phyloP scores from a whole-genome alignment of 805 yeast genomes.

The Schwanniomyces yamadae region DNA sequence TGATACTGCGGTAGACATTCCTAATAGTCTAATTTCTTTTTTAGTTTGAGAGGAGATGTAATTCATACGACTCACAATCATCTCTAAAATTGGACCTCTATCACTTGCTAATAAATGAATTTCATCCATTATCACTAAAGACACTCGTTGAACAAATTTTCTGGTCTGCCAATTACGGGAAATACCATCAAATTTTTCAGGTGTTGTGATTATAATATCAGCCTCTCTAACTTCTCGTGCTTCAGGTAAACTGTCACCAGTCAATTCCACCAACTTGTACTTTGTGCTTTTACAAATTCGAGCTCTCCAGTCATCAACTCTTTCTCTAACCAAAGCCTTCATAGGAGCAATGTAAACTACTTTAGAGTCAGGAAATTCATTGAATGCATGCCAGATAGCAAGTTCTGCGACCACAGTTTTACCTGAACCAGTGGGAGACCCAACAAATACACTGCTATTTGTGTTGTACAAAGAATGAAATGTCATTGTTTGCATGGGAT shows the following conservation, averaged over 20 bases:
- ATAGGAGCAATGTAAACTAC: conserved; percentile 85
- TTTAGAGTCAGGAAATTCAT: conserved; percentile 74
- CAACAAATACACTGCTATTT: conserved; percentile 80
- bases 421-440: conserved; percentile 99
- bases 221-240: conserved; percentile 65
- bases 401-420: conserved; percentile 96
- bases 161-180: conserved; percentile 84
- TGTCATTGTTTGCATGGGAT: conserved; percentile 98
- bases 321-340: conserved; percentile 82
- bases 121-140: conserved; percentile 82
- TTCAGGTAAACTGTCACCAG: conserved; percentile 81
- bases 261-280: conserved; percentile 66
- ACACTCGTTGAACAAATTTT: conserved; percentile 69
- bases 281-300: conserved; percentile 48
- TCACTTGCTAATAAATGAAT: conserved; percentile 82
- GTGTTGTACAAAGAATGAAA: conserved; percentile 86
- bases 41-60: conserved; percentile 61
- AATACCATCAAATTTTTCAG: conserved; percentile 85
- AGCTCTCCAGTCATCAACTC: conserved; percentile 77
- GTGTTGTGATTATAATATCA: conserved; percentile 77
- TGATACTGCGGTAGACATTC: conserved; percentile 84
- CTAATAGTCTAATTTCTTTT: conserved; percentile 62
- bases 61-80: conserved; percentile 87
- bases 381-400: conserved; percentile 96
- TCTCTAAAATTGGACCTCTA: conserved; percentile 82